Conservation (phyloP, 768 basidiomycete species). For the Floccularia luteovirens region DNA sequence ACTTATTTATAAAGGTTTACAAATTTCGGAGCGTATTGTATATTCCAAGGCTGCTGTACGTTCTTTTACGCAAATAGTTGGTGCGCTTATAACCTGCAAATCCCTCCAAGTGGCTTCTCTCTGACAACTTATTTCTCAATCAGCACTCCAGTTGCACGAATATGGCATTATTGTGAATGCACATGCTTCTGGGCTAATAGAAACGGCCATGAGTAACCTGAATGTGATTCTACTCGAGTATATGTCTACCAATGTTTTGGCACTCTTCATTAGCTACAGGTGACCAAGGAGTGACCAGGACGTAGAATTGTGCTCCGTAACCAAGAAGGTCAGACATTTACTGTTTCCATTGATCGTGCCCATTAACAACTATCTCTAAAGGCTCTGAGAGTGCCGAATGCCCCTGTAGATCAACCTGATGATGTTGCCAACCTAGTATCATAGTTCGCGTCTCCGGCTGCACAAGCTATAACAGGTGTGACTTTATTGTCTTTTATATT, state of each 20-base stretch:
- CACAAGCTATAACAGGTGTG: neutral
- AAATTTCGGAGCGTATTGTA: neutral
- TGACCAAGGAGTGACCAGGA: too few relatives aligned
- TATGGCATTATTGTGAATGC: too few relatives aligned
- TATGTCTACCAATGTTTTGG: neutral
- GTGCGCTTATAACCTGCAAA: constrained; percentile 18
- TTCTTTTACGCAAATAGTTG: constrained; percentile 29
- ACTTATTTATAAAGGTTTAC: constrained; percentile 7
- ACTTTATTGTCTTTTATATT: neutral
- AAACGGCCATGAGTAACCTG: neutral
- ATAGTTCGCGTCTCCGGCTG: neutral
- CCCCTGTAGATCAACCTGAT: neutral
- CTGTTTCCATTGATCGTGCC: neutral
- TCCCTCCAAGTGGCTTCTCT: neutral
- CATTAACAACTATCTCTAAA: neutral
- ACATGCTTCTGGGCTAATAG: neutral
- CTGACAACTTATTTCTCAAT: neutral
- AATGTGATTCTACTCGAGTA: neutral
- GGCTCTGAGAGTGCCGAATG: neutral
- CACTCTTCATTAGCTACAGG: neutral
- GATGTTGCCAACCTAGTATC: neutral
- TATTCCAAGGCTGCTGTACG: constrained; percentile 17
- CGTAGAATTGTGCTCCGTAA: neutral
- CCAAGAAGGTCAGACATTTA: neutral
- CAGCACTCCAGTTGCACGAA: neutral